Evolutionary conservation across 2,329 filamentous ascomycete genomes (phyloP).

Genomic region (Diaporthe citrichinensis): DNA sequence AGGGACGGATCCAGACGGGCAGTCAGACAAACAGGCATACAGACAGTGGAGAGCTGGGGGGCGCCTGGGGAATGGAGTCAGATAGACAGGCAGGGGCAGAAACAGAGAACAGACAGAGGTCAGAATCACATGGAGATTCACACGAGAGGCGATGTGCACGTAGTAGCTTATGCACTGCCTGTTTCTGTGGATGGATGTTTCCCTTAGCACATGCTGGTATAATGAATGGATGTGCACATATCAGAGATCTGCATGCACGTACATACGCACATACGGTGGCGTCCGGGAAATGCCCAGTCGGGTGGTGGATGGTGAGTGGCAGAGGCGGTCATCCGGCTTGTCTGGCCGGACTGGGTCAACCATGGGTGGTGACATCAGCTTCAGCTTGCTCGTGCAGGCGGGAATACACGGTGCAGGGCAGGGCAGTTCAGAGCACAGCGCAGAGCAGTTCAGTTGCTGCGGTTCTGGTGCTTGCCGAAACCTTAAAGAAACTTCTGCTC

Average conservation of each 20-base stretch:
- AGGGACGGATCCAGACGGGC: neutral
- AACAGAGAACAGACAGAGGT: neutral
- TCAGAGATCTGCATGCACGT: slow-evolving; percentile 4
- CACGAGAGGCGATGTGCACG: neutral
- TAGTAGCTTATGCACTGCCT: slow-evolving; percentile 9
- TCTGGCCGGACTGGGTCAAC: neutral
- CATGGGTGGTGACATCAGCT: slow-evolving; percentile 18
- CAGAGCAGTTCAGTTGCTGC: neutral
- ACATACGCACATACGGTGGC: neutral
- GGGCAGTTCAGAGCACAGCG: neutral
- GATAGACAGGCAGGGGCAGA: neutral
- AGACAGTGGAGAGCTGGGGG: neutral
- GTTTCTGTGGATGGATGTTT: slow-evolving; percentile 21
- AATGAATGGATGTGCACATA: neutral
- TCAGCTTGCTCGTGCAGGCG: neutral
- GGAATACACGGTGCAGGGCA: neutral
- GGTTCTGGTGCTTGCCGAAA: slow-evolving; percentile 30
- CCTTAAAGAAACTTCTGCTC: slow-evolving; percentile 28
- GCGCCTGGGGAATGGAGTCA: neutral
- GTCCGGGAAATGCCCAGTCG: slow-evolving; percentile 3
- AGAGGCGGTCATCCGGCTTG: neutral
- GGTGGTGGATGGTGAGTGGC: neutral
- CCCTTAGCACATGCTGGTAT: neutral
- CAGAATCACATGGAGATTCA: neutral
- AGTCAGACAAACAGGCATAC: neutral